These are phyloP conservation scores for Gloeostereum incarnatum DNA, from an alignment of 768 basidiomycete genomes.

Conservation along the genomic window DNA sequence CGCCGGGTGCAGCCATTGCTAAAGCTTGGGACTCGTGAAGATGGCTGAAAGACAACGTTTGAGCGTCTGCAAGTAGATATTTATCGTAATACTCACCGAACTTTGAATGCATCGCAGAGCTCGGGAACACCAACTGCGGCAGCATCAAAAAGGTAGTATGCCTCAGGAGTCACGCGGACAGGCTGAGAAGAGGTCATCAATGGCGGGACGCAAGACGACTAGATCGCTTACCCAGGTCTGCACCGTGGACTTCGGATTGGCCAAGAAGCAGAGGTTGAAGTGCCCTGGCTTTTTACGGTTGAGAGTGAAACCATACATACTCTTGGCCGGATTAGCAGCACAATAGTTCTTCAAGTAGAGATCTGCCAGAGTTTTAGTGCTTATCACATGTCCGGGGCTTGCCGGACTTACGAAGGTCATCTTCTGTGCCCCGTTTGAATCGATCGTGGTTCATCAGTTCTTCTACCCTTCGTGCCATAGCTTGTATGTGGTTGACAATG, in stretches of 20 bases:
- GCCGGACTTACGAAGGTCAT: conserved; percentile 75
- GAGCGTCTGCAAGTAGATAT: neutral
- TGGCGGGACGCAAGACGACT: conserved; percentile 1
- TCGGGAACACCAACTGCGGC: conserved; percentile 88
- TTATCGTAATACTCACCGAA: conserved; percentile 36
- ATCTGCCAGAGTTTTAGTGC: conserved; percentile 35
- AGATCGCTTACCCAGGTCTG: conserved; percentile 75
- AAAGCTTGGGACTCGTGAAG: conserved; percentile 66
- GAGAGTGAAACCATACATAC: conserved; percentile 91
- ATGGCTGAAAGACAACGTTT: conserved; percentile 35
- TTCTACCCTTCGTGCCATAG: conserved; percentile 88
- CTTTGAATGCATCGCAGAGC: conserved; percentile 96
- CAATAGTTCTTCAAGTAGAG: conserved; percentile 83
- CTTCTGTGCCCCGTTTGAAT: conserved; percentile 81
- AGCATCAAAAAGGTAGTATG: conserved; percentile 85
- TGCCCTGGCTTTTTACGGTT: conserved; percentile 89
- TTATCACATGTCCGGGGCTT: conserved; percentile 1
- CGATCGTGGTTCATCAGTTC: conserved; percentile 95
- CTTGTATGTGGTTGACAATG: conserved; percentile 93
- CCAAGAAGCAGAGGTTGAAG: conserved; percentile 88
- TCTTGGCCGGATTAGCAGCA: conserved; percentile 88
- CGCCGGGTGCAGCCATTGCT: conserved; percentile 39
- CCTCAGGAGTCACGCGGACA: conserved; percentile 79
- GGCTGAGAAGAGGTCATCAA: conserved; percentile 46
- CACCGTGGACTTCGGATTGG: conserved; percentile 83